Conservation (phyloP, 1,284 basidiomycete species). For the Austroboletus olivaceoglutinosus region DNA sequence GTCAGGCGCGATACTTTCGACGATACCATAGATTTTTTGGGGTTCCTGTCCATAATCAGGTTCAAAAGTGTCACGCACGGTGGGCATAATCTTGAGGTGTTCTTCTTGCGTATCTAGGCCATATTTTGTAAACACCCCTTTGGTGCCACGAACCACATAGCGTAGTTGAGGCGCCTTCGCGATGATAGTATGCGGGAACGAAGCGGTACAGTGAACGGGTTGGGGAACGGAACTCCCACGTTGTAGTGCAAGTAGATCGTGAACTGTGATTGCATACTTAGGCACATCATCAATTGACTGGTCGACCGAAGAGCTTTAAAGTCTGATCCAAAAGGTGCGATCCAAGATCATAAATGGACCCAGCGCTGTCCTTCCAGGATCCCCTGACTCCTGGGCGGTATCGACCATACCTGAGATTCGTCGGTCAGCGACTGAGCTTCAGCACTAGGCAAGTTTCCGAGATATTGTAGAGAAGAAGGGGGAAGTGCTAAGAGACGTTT, state of each 20-base stretch:
- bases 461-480: slow-evolving; percentile 45
- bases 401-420: slow-evolving; percentile 63
- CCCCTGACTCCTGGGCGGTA: slow-evolving; percentile 65
- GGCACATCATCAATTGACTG: too few relatives aligned
- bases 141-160: slow-evolving; percentile 66
- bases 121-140: slow-evolving; percentile 72
- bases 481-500: slow-evolving; percentile 61
- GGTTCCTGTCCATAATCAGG: too few relatives aligned
- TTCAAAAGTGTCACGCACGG: too few relatives aligned
- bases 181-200: slow-evolving; percentile 69
- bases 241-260: slow-evolving; percentile 66
- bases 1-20: too few relatives aligned
- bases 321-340: slow-evolving; percentile 77
- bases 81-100: too few relatives aligned
- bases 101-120: slow-evolving; percentile 65
- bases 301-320: slow-evolving; percentile 74
- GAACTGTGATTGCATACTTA: slow-evolving; percentile 46
- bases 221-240: slow-evolving; percentile 39
- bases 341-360: slow-evolving; percentile 64
- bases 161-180: slow-evolving; percentile 64
- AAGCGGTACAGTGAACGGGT: slow-evolving; percentile 67
- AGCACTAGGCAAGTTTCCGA: slow-evolving; percentile 50
- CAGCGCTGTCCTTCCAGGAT: slow-evolving; percentile 70
- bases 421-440: background rate
- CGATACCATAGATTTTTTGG: too few relatives aligned